Evolutionary conservation across 2,329 filamentous ascomycete genomes (phyloP).

Genomic region (Trichoderma guizhouense): DNA sequence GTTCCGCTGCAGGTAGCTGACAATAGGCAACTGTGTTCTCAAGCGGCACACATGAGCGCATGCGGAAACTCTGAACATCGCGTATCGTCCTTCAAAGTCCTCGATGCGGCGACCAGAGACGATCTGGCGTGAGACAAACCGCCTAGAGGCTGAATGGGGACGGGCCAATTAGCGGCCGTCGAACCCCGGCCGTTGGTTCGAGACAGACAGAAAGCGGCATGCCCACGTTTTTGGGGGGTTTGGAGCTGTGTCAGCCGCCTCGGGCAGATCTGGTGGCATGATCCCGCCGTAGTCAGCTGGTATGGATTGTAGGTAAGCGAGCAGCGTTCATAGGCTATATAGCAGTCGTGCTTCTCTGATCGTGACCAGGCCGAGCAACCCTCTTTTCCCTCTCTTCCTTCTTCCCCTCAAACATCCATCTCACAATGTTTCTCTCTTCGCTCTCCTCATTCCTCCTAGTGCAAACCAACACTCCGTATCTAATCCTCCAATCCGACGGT

Average conservation of each 20-base stretch:
- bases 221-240: neutral
- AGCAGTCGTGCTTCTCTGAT: neutral
- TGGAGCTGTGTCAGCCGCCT: neutral
- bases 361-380: neutral
- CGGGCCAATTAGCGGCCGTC: constrained; percentile 3
- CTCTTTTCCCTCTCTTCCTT: neutral
- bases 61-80: neutral
- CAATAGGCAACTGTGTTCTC: neutral
- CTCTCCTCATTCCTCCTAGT: neutral
- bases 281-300: neutral
- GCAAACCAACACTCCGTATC: neutral
- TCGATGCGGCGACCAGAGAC: neutral
- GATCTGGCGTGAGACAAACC: neutral
- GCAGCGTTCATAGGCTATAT: neutral
- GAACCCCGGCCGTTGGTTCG: neutral
- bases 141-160: neutral
- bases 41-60: neutral
- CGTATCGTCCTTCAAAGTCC: neutral
- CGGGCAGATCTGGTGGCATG: neutral
- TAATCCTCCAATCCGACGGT: neutral
- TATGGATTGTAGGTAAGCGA: neutral
- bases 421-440: neutral
- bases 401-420: neutral
- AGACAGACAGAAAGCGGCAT: neutral
- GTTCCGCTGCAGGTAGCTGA: neutral